These are phyloP conservation scores for Pyracantha coccinea DNA, from an alignment of 331 rosid species.

Conservation along the genomic window DNA sequence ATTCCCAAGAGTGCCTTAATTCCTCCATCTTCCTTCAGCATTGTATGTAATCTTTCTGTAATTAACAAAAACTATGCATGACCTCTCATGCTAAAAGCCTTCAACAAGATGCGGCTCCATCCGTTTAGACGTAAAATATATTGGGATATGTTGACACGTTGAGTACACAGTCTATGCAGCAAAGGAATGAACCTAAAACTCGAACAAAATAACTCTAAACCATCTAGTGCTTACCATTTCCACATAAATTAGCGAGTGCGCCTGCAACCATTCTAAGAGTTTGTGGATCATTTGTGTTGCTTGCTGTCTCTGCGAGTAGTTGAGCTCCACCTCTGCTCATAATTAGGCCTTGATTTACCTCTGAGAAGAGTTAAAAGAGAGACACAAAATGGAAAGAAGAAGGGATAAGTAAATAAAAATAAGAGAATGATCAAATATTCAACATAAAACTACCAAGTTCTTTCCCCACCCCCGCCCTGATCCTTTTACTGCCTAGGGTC, in stretches of 20 bases:
- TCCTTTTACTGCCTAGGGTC: background rate
- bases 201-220: background rate
- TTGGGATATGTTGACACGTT: background rate
- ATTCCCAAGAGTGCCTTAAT: conserved; percentile 53
- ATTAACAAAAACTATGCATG: background rate
- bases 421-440: background rate
- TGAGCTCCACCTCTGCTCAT: conserved; percentile 60
- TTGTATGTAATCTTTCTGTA: conserved; percentile 46
- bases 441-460: background rate
- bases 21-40: conserved; percentile 60
- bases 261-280: conserved; percentile 75
- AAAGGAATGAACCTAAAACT: background rate
- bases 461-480: background rate
- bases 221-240: conserved; percentile 43
- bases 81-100: background rate
- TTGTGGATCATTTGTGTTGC: conserved; percentile 49
- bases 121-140: background rate
- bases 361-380: conserved; percentile 24
- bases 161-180: background rate
- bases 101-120: background rate
- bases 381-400: background rate
- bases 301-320: conserved; percentile 41
- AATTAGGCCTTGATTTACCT: conserved; percentile 47
- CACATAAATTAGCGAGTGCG: conserved; percentile 72
- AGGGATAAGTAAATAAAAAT: background rate